Evolutionary conservation across 495 filamentous ascomycete genomes (phyloP), one percentile per base, ranked within the genome.

Genomic region (Penicillium macrosclerotiorum): DNA sequence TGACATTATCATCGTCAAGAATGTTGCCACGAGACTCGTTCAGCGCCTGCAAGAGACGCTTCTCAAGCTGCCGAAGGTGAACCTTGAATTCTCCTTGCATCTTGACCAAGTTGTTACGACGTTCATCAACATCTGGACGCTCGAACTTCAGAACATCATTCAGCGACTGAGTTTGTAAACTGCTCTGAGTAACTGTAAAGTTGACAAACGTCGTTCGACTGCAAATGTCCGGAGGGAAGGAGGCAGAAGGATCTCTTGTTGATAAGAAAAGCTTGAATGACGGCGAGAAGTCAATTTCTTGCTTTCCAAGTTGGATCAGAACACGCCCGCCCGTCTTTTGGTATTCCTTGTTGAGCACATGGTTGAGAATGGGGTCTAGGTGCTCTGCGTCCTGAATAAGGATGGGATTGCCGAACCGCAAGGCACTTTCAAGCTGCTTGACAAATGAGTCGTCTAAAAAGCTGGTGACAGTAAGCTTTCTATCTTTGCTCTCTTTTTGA

Each of bases 281-380:
- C 8, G 93, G 94, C 33, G 93, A 99, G 69, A 99, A 97, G 68
- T 99, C 93, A 45, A 99, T 99, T 64, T 97, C 91, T 69, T 99
- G 94, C 66, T 92, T 96, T 54, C 93, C 93, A 23, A 99, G 85
- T 63, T 97, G 93, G 47, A 97, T 97, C 36, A 99, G 80, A 27
- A 99, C 93, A 77, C 93, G 91, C 11, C 93, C 93, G 44, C 93
- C 93, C n/a, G 93, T 99, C 72, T 90, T 96, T 66, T 99, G 93
- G 66, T 99, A 97, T 59, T 99, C 93, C 65, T 97, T 97, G 71
- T 99, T 99, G 65, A 99, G 82, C 35, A 99, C 91, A 59, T 99
- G 94, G 62, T 96, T 99, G 57, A 99, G 83, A 40, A 99, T 86
- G 5, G 93, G 93, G 60, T 99, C 93, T 41, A 99, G 68, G 60